Percentiles rank a stretch among this genome's conserved stretches.
These are phyloP conservation scores for Dendrobium officinale DNA, from an alignment of 106 monocot species.

Conservation along the genomic window DNA sequence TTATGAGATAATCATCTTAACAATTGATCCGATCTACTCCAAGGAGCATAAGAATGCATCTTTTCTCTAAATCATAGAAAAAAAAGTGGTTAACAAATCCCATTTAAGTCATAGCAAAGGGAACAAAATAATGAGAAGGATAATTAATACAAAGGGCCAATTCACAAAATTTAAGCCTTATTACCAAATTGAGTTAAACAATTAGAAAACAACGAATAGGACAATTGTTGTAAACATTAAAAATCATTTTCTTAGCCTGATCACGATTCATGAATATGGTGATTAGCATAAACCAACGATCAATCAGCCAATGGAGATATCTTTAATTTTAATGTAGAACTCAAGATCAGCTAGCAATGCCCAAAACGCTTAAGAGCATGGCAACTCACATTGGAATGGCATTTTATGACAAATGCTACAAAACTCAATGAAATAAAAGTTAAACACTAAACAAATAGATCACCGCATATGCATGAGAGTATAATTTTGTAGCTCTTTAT, in stretches of 20 bases:
- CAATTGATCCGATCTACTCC: background rate
- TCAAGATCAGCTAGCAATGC: background rate
- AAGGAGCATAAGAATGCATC: background rate
- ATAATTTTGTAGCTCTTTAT: background rate
- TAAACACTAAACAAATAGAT: background rate
- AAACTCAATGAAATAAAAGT: background rate
- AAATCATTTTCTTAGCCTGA: background rate
- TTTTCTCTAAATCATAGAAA: background rate
- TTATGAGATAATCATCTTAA: background rate
- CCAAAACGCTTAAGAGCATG: background rate
- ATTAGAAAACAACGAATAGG: background rate
- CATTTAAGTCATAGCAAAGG: background rate
- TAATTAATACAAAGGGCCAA: background rate
- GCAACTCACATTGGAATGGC: background rate
- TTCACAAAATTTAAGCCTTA: background rate
- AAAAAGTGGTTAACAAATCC: background rate
- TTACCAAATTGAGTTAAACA: background rate
- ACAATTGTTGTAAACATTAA: background rate
- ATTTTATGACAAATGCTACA: constrained; percentile 1
- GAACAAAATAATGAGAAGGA: background rate
- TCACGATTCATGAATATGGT: background rate
- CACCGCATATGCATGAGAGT: background rate
- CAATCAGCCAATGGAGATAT: background rate
- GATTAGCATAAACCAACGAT: too few relatives aligned
- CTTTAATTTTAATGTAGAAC: background rate